Evolutionary conservation across 805 yeast species (phyloP), one percentile per base, ranked within the genome.

Genomic region (Grigorovia jiainica): DNA sequence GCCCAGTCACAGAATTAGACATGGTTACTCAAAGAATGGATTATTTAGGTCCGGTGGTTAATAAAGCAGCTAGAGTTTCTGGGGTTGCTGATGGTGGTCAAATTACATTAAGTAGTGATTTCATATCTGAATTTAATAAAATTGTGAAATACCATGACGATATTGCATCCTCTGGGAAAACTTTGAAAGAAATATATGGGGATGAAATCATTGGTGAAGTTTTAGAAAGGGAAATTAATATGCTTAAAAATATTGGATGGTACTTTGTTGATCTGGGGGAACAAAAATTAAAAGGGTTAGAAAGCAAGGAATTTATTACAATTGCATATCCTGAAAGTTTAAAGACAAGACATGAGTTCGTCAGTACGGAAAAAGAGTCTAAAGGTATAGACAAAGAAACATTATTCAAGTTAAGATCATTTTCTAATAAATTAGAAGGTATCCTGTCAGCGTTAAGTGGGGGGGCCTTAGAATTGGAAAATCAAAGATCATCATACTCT

Each of bases 51-150:
- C 98, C 99, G 0, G 89, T 92, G 87, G 99, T 92, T 25, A 92
- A 92, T 55, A 73, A 95, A 40, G 86, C 99, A 1, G 81, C 97
- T 1, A 73, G 99, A 54, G 90, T 92, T 20, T 81, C 89, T 57
- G 84, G 95, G 7, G 83, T 86, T 39, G 99, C 98, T 0, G 95
- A 87, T 61, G 99, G 99, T 45, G 99, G 99, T n/a, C 96, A 90
- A 61, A 85, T 90, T 23, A 79, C 95, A 0, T 72, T 89, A 43
- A 82, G 95, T 54, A 72, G 79, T 7, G 97, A 90, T 60, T 85
- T 87, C 54, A 67, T 83, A 50, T 72, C 73, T 36, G 95, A 85
- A 55, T 74, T 87, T 54, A 71, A 71, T 39, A 72, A 78, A 40
- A 68, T 84, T 25, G 67, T 73, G 52, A 63, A 62, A 4, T 63